Conservation (phyloP, 805 yeast species). For the Zygosaccharomyces rouxii region DNA sequence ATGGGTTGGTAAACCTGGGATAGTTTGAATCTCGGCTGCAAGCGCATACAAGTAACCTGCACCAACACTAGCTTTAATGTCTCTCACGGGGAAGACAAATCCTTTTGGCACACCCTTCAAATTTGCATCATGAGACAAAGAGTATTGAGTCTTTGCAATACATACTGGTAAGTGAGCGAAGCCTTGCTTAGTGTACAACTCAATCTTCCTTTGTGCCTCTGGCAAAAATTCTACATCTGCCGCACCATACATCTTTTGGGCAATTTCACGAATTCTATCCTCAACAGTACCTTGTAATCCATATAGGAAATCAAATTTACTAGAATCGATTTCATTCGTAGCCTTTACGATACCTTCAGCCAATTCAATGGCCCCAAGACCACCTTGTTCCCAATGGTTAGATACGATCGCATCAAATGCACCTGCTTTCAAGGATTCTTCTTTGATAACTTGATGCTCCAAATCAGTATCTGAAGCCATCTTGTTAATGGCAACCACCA, state of each 20-base stretch:
- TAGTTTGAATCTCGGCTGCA: conserved; percentile 83
- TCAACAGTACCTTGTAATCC: conserved; percentile 58
- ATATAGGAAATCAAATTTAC: conserved; percentile 52
- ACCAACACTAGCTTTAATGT: conserved; percentile 71
- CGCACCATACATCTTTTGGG: conserved; percentile 76
- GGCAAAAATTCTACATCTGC: conserved; percentile 63
- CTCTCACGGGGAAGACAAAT: conserved; percentile 76
- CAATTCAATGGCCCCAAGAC: conserved; percentile 69
- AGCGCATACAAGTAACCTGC: conserved; percentile 82
- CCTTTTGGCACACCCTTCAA: conserved; percentile 82
- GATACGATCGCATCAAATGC: conserved; percentile 75
- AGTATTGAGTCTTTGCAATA: conserved; percentile 82
- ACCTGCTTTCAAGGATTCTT: conserved; percentile 70
- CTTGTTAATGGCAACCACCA: conserved; percentile 77
- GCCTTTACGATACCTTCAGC: conserved; percentile 69
- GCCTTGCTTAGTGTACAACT: conserved; percentile 66
- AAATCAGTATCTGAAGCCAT: conserved; percentile 67
- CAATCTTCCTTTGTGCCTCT: conserved; percentile 65
- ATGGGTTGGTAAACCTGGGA: conserved; percentile 82
- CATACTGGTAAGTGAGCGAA: conserved; percentile 75
- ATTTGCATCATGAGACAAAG: conserved; percentile 75
- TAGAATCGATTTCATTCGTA: conserved; percentile 42
- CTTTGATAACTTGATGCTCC: conserved; percentile 64
- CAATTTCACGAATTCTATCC: conserved; percentile 62
- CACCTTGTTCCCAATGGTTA: conserved; percentile 87